phyloP scores from a whole-genome alignment of 495 filamentous ascomycete species.

The Niebla homalea region DNA sequence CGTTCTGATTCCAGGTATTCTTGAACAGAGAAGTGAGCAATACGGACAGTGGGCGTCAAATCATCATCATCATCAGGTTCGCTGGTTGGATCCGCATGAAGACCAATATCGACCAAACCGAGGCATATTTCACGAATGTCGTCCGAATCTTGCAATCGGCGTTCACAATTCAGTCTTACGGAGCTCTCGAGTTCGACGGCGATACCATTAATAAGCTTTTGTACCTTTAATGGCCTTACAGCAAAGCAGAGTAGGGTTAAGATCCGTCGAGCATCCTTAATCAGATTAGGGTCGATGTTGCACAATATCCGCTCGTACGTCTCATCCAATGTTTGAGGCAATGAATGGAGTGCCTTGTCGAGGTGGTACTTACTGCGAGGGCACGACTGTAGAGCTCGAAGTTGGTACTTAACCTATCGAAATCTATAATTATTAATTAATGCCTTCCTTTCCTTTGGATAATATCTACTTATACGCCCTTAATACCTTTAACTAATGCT shows the following conservation, averaged over 20 bases:
- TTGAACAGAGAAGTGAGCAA: conserved; percentile 29
- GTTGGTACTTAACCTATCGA: conserved; percentile 27
- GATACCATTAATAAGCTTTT: conserved; percentile 22
- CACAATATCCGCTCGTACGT: conserved; percentile 26
- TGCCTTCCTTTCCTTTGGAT: background rate
- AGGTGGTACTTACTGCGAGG: conserved; percentile 18
- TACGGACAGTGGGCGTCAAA: conserved; percentile 11
- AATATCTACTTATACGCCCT: conserved; percentile 22
- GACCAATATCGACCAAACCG: conserved; percentile 17
- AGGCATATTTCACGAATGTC: conserved; percentile 19
- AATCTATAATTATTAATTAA: conserved; percentile 21
- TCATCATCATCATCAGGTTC: background rate
- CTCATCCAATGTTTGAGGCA: conserved; percentile 24
- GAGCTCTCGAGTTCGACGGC: conserved; percentile 18
- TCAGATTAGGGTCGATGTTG: conserved; percentile 17
- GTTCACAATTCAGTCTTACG: conserved; percentile 13
- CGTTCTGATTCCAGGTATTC: conserved; percentile 29
- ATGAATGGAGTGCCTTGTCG: conserved; percentile 17
- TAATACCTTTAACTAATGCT: conserved; percentile 14
- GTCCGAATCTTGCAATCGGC: conserved; percentile 15
- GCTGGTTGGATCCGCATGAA: background rate
- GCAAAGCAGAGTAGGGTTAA: conserved; percentile 25
- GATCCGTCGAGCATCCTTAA: conserved; percentile 21
- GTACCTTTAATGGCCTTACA: conserved; percentile 19
- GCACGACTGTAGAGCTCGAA: conserved; percentile 16